phyloP scores from a whole-genome alignment of 1,284 basidiomycete genomes.

The Xerocomus cyaneibrunnescens region DNA sequence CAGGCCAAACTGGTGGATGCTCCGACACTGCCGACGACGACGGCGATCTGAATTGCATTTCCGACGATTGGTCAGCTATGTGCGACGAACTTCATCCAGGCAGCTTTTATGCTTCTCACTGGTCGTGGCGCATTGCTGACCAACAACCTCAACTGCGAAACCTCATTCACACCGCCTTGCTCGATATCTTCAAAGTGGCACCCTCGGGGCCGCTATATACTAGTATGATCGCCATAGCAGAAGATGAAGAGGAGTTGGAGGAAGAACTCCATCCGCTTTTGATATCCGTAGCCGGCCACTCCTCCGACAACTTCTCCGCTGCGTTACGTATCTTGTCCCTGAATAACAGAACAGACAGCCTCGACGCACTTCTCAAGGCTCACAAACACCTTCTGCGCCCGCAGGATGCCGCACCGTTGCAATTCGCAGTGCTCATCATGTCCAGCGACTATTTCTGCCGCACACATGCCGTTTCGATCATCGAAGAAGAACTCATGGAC shows the following conservation, averaged over 20 bases:
- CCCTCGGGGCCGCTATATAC: slow-evolving; percentile 50
- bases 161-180: slow-evolving; percentile 43
- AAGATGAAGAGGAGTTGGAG: slow-evolving; percentile 32
- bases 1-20: not conserved
- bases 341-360: slow-evolving; percentile 34
- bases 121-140: slow-evolving; percentile 44
- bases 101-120: slow-evolving; percentile 48
- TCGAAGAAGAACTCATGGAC: slow-evolving; percentile 53
- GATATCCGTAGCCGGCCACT: slow-evolving; percentile 42
- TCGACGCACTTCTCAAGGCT: slow-evolving; percentile 44
- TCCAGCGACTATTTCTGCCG: slow-evolving; percentile 32
- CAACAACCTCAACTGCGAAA: slow-evolving; percentile 44
- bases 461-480: slow-evolving; percentile 40
- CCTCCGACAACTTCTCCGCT: slow-evolving; percentile 51
- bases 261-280: slow-evolving; percentile 41
- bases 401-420: slow-evolving; percentile 48
- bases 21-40: slow-evolving; percentile 29
- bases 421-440: slow-evolving; percentile 44
- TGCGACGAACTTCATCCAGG: slow-evolving; percentile 29
- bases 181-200: slow-evolving; percentile 44
- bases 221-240: slow-evolving; percentile 41
- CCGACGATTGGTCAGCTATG: slow-evolving; percentile 30
- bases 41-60: slow-evolving; percentile 29
- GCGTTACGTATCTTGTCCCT: slow-evolving; percentile 52
- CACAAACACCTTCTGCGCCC: slow-evolving; percentile 57